Evolutionary conservation across 2,329 filamentous ascomycete genomes (phyloP).

Genomic region (Ascocoryne sarcoides): DNA sequence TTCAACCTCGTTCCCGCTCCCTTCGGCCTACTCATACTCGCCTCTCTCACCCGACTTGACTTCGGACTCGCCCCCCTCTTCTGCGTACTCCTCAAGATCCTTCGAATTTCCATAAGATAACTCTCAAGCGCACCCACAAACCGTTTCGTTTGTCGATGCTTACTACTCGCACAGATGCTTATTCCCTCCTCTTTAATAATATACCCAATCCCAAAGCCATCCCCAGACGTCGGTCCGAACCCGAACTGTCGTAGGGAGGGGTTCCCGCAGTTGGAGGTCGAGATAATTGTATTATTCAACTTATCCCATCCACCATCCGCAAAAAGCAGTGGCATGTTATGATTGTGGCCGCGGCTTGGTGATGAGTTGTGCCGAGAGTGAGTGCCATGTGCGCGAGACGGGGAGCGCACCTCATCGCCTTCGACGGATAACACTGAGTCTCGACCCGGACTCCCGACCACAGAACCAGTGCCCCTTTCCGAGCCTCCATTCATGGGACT

Average conservation of each 20-base stretch:
- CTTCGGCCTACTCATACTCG: slow-evolving; percentile 31
- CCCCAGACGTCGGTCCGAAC: slow-evolving; percentile 86
- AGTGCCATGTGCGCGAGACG: slow-evolving; percentile 4
- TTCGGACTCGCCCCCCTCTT: slow-evolving; percentile 41
- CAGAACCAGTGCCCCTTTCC: slow-evolving; percentile 36
- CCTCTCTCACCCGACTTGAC: slow-evolving; percentile 51
- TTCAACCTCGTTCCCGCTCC: slow-evolving; percentile 44
- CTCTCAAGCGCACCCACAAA: slow-evolving; percentile 84
- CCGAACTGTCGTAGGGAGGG: slow-evolving; percentile 91
- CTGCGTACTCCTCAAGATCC: slow-evolving; percentile 65
- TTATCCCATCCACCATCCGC: slow-evolving; percentile 88
- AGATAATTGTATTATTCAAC: slow-evolving; percentile 87
- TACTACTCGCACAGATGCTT: slow-evolving; percentile 84
- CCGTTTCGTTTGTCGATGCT: slow-evolving; percentile 85
- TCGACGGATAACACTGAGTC: slow-evolving; percentile 42
- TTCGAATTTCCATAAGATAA: slow-evolving; percentile 84
- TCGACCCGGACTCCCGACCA: slow-evolving; percentile 44
- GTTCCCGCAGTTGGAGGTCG: slow-evolving; percentile 98
- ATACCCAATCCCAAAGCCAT: slow-evolving; percentile 96
- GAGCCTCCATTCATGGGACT: slow-evolving; percentile 43
- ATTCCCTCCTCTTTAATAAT: slow-evolving; percentile 95
- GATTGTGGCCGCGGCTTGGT: slow-evolving; percentile 37
- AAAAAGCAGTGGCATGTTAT: slow-evolving; percentile 69
- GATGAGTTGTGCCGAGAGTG: slow-evolving; percentile 45
- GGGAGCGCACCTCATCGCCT: slow-evolving; percentile 29